These are phyloP conservation scores for Pilasporangium apinafurcum DNA, from an alignment of 352 stramenopile species.

Conservation along the genomic window DNA sequence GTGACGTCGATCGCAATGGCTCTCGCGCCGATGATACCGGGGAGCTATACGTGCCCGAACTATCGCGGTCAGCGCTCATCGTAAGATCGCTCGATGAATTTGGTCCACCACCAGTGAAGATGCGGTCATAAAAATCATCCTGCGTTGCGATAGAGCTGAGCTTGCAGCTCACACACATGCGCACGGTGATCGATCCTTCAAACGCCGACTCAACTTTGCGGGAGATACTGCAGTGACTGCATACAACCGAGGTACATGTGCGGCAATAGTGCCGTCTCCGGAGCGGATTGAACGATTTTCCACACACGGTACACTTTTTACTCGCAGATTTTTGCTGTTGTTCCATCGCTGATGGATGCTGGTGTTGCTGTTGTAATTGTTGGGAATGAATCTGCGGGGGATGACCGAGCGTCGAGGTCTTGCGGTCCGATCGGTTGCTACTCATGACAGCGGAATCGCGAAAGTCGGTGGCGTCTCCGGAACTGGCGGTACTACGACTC, in stretches of 20 bases:
- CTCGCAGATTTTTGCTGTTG: too few species aligned
- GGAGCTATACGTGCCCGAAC: slow-evolving; percentile 9
- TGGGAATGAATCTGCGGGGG: too few species aligned
- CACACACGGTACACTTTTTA: slow-evolving; percentile 70
- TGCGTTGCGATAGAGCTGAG: slow-evolving; percentile 44
- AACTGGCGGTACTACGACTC: too few species aligned
- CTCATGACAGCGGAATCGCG: too few species aligned
- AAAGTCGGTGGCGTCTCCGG: too few species aligned
- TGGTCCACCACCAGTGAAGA: slow-evolving; percentile 30
- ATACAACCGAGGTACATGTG: slow-evolving; percentile 53
- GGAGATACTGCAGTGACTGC: slow-evolving; percentile 65
- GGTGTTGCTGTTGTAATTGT: too few species aligned
- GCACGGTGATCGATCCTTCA: slow-evolving; percentile 28
- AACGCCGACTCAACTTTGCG: slow-evolving; percentile 25
- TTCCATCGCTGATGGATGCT: too few species aligned
- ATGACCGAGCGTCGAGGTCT: too few species aligned
- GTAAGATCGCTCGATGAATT: slow-evolving; percentile 3
- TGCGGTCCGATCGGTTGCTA: too few species aligned
- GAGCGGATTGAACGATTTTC: slow-evolving; percentile 80
- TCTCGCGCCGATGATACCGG: background rate
- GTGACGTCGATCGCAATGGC: slow-evolving; percentile 1
- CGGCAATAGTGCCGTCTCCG: slow-evolving; percentile 69
- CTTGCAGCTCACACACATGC: slow-evolving; percentile 77
- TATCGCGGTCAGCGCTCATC: slow-evolving; percentile 8
- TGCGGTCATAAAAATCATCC: slow-evolving; percentile 52